Percentiles rank a stretch among this genome's conserved stretches.
phyloP scores from a whole-genome alignment of 352 stramenopile species.

The Phytophthora podocarpi region DNA sequence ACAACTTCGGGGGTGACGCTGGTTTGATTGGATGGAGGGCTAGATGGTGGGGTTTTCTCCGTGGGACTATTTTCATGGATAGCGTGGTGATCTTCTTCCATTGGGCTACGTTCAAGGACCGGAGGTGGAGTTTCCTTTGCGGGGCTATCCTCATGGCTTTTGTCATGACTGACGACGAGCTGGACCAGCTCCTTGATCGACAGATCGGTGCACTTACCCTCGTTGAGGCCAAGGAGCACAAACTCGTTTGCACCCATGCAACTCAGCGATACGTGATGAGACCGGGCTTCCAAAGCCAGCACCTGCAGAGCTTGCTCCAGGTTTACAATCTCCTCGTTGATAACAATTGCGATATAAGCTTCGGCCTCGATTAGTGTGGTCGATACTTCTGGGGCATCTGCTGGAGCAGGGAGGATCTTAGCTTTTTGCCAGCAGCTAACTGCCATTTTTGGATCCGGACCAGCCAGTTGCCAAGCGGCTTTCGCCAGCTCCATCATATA shows the following conservation, averaged over 20 bases:
- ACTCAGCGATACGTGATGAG: neutral
- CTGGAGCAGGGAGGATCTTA: constrained; percentile 8
- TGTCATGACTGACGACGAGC: neutral
- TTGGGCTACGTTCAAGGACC: neutral
- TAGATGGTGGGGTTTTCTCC: neutral
- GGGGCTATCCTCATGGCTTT: neutral
- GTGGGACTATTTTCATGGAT: neutral
- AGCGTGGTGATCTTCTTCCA: neutral
- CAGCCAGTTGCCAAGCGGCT: constrained; percentile 18
- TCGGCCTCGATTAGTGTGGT: neutral
- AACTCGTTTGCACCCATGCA: constrained; percentile 9
- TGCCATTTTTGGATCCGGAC: constrained; percentile 1
- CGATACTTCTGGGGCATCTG: neutral
- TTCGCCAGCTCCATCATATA: constrained; percentile 17
- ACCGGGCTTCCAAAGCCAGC: neutral
- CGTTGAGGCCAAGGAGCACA: neutral
- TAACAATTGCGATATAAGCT: neutral
- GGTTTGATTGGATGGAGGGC: neutral
- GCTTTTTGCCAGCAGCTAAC: constrained; percentile 18
- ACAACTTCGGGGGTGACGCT: neutral
- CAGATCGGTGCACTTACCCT: neutral
- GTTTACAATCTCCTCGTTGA: neutral
- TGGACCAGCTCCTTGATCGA: constrained; percentile 24
- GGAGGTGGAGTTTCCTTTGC: neutral
- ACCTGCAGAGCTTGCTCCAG: constrained; percentile 10